Conservation (phyloP, 441 rosid species). For the Omphalea diandra region DNA sequence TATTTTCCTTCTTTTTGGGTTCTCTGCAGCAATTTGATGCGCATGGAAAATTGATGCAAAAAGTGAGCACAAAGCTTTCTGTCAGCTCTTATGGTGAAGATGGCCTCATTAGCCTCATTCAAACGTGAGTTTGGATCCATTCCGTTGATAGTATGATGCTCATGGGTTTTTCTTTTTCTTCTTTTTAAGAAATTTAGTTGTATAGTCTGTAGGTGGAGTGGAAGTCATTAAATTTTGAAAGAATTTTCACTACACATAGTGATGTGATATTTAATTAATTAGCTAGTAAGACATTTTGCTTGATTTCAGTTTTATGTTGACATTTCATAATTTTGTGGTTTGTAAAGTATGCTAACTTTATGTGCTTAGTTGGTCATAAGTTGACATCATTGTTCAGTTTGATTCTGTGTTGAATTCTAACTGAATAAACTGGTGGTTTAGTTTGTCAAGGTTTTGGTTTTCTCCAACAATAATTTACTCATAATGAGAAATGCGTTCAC, state of each 20-base stretch:
- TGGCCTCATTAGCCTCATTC: slow-evolving; percentile 82
- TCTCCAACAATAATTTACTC: background rate
- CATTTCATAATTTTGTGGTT: background rate
- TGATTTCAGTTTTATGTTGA: background rate
- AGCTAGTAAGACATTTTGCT: background rate
- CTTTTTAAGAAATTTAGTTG: no score
- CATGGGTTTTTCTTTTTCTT: no score
- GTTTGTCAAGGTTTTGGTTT: no score
- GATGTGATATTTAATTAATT: no score
- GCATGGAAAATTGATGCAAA: slow-evolving; percentile 63
- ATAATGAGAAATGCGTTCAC: background rate
- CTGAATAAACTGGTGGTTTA: no score
- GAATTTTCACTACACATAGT: no score
- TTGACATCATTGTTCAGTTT: no score
- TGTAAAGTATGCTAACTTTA: no score
- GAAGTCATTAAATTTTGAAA: no score
- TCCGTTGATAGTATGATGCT: background rate
- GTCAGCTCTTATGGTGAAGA: slow-evolving; percentile 83
- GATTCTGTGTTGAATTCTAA: background rate
- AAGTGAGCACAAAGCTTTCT: slow-evolving; percentile 64
- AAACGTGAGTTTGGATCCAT: slow-evolving; percentile 57
- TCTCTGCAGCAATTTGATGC: slow-evolving; percentile 79
- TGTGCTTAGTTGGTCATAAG: no score
- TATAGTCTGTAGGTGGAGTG: background rate
- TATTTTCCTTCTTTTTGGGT: background rate